phyloP scores from a whole-genome alignment of 1,284 basidiomycete genomes.

The Inonotus obliquus region DNA sequence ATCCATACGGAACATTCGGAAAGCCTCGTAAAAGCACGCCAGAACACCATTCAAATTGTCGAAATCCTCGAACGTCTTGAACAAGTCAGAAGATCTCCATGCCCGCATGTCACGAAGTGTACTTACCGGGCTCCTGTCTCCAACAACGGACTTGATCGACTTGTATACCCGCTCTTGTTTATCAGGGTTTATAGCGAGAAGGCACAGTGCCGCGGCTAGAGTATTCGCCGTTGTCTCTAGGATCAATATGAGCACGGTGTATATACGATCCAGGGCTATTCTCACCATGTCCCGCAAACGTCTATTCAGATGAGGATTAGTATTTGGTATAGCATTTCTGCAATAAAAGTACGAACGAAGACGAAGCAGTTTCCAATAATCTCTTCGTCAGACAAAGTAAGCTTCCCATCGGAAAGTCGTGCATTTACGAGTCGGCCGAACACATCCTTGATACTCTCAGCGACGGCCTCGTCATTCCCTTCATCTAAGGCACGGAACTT shows the following conservation, averaged over 20 bases:
- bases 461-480: conserved; percentile 1
- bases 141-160: conserved; percentile 11
- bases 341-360: not conserved
- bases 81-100: not conserved
- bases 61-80: conserved; percentile 16
- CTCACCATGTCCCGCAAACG: conserved; percentile 22
- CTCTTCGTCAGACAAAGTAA: conserved; percentile 16
- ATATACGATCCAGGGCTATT: too few species aligned
- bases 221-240: conserved; percentile 22
- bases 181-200: conserved; percentile 19
- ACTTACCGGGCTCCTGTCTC: conserved; percentile 11
- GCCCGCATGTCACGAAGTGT: not conserved
- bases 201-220: conserved; percentile 17
- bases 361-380: conserved; percentile 21
- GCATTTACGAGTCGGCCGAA: conserved; percentile 17
- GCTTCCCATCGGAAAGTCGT: conserved; percentile 15
- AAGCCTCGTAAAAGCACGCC: conserved; percentile 18
- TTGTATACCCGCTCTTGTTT: conserved; percentile 21
- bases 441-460: conserved; percentile 15
- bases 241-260: not conserved
- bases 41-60: conserved; percentile 14
- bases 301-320: too few species aligned
- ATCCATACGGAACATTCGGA: conserved; percentile 18
- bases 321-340: too few species aligned
- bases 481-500: conserved; percentile 1